Base-by-base conservation (phyloP, 1,284 basidiomycete species). In the Ustilago vetiveriae region DNA sequence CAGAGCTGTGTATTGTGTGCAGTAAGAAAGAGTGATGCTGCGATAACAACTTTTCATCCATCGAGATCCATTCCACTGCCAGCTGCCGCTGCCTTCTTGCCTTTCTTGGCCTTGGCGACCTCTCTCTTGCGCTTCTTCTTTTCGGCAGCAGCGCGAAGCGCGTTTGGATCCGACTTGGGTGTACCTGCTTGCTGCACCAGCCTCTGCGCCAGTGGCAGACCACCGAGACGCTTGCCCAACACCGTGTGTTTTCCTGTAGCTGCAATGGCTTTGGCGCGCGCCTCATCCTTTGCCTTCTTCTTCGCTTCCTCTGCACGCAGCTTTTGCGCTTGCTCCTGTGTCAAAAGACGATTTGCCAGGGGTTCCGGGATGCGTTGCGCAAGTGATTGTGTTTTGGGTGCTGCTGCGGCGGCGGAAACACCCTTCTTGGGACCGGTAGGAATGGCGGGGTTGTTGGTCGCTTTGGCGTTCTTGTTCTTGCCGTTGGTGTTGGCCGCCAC, bases 111-210 rank as follows among this genome's bases (percentile, higher is more conserved):
- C 30, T 51, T 58, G 9, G 50, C 67, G 9, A 51, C 56, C 5
- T 65, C 62, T 29, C 46, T 48, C 42, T 62, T 65, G 17, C 62
- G 32, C 40, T 65, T 70, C 51, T 65, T 70, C 60, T 70, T 65
- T 23, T 70, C 62, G 3, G 67, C 67, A 14, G 66, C 60, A 17
- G 66, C 60, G 33, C 50, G 55, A 45, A 70, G 17, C 14, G 56
- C 48, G 6, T 40, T 52, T 11, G 27, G 24, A 38, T 71, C 68
- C 37, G 57, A 62, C 23, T 66, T 66, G 39, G 68, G 68, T 17
- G 68, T 66, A 8, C 68, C 68, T 11, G 68, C 68, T 37, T 58
- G 54, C 58, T 66, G 57, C 23, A 62, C 58, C 38, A 71, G 26
- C 27, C 68, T 43, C 37, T 71, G 62, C 23, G 63, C 68, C 52